Evolutionary conservation across 1,139 yeast genomes (phyloP), one percentile per base, ranked within the genome.

Genomic region (Nakaseomyces bracarensis): DNA sequence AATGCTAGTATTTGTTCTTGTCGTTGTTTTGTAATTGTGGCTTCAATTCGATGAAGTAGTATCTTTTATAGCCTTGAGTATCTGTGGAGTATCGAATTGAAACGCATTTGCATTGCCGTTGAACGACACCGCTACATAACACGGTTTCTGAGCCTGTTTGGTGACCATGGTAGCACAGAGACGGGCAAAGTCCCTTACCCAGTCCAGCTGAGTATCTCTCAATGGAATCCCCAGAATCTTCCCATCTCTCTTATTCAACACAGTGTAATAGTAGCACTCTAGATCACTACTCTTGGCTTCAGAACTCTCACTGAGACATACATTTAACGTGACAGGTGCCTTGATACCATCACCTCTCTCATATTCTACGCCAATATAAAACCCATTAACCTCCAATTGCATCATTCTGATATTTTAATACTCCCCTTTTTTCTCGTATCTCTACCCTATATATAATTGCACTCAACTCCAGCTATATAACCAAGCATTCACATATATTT

Each of bases 121-220:
- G 19, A 41, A 36, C 15, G 56, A 44, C 51, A 55, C 51, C 6
- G 55, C 51, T 3, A 58, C 55, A 42, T 59, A 59, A 44, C 58
- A 54, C 8, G 63, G 63, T 21, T 45, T 44, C 25, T 39, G 33
- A 43, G 46, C 51, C 43, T 52, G 57, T 37, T 51, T 52, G 7
- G 54, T 52, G 5, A 52, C 39, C 28, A 55, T 43, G n/a, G 50
- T 47, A 13, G 61, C 55, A 11, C 57, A 23, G 43, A 54, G 56
- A 38, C 57, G 49, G 4, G 61, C 49, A 5, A 55, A 35, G 37
- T 58, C 63, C 41, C 57, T 48, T 13, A 54, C 43, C 43, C 50
- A 43, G 41, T 58, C 61, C 43, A 50, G 46, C 20, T 39, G 45
- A 11, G 57, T 49, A 41, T 54, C 60, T 11, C 55, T 30, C 41